phyloP scores from a whole-genome alignment of 1,284 basidiomycete genomes.

The Neonothopanus nambi region DNA sequence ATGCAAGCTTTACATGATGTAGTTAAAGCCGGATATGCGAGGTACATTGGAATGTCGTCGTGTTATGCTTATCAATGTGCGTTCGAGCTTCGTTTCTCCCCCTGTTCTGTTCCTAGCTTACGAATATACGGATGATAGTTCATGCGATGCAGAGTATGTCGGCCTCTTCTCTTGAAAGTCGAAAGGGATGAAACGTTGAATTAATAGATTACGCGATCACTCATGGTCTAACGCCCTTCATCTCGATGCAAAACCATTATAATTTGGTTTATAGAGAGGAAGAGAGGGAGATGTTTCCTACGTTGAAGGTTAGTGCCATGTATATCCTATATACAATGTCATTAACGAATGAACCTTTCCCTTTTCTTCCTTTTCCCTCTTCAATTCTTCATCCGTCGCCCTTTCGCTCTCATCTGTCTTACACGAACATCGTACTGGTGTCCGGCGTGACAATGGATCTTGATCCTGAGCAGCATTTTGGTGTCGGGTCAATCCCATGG shows the following conservation, averaged over 20 bases:
- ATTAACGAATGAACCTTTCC: too few species aligned
- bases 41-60: slow-evolving; percentile 68
- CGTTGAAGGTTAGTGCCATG: slow-evolving; percentile 38
- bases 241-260: slow-evolving; percentile 73
- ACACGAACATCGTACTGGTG: too few species aligned
- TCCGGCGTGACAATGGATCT: too few species aligned
- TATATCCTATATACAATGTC: too few species aligned
- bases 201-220: slow-evolving; percentile 43
- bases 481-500: slow-evolving; percentile 48
- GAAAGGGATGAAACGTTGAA: background rate
- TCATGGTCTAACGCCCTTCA: slow-evolving; percentile 63
- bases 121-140: slow-evolving; percentile 37
- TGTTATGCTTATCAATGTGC: slow-evolving; percentile 48
- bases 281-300: slow-evolving; percentile 69
- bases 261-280: slow-evolving; percentile 63
- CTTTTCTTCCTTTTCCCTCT: too few species aligned
- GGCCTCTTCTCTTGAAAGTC: background rate
- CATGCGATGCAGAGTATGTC: slow-evolving; percentile 50
- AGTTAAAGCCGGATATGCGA: slow-evolving; percentile 62
- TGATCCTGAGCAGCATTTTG: slow-evolving; percentile 12
- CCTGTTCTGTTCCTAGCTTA: slow-evolving; percentile 14
- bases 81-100: slow-evolving; percentile 11
- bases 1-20: slow-evolving; percentile 73
- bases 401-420: too few species aligned
- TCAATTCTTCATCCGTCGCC: too few species aligned